phyloP scores from a whole-genome alignment of 306 rosid genomes.

The Vachellia collinsii region DNA sequence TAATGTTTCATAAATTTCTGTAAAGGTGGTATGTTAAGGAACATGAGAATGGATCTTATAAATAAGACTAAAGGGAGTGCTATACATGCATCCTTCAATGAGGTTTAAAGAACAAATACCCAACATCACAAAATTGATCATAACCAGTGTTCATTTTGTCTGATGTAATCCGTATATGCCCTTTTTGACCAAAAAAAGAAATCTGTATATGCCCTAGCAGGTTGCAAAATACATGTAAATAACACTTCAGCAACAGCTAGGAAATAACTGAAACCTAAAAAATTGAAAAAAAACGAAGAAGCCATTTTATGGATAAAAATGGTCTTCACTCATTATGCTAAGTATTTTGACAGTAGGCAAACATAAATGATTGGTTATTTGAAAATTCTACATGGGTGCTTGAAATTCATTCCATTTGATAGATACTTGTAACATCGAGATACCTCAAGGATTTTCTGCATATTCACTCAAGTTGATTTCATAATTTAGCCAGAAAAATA shows the following conservation, averaged over 20 bases:
- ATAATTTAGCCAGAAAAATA: background rate
- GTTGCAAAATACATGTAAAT: background rate
- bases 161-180: background rate
- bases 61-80: background rate
- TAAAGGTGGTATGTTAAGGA: background rate
- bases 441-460: background rate
- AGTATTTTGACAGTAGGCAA: background rate
- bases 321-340: background rate
- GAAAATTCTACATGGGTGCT: background rate
- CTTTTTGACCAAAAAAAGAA: background rate
- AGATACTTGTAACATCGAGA: background rate
- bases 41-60: background rate
- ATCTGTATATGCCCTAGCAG: background rate
- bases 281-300: background rate
- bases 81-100: background rate
- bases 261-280: background rate
- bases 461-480: background rate
- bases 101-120: background rate
- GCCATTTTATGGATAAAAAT: background rate
- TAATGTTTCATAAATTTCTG: background rate
- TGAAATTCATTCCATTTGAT: background rate
- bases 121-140: background rate
- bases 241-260: background rate
- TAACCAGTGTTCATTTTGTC: background rate
- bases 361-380: background rate